Base-by-base conservation (phyloP, 2,329 filamentous ascomycete genomes). In the Pseudomassariella vexata region DNA sequence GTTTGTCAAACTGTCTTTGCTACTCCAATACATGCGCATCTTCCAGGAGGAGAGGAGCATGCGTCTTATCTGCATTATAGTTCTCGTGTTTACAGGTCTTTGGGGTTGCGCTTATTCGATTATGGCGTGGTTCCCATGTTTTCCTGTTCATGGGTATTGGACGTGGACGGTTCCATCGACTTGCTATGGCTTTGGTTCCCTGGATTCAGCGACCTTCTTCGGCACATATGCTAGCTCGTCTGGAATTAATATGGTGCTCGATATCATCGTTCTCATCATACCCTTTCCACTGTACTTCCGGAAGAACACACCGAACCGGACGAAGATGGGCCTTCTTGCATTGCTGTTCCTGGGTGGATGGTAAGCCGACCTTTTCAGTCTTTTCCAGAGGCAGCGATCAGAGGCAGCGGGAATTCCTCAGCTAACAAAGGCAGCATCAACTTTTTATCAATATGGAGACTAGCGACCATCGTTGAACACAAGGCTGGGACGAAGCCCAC, bases 401-500 rank as follows among this genome's bases (percentile, higher is more conserved):
- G 30, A 24, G 3, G 15, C 9, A 19, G 7, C 9, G 21, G n/a
- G 21, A n/a, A n/a, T 28, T 21, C 19, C 17, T 16, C 16, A 4
- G 6, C 24, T 21, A 8, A 11, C 17, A 17, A 3, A 17, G 21
- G 12, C 11, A 34, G 30, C 16, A 41, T 43, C 9, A 46, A 49
- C 31, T 37, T 40, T 22, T 37, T 54, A 24, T 51, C 49, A 6
- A 39, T 56, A 18, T 54, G 50, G 46, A 49, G 53, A 9, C 39
- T 55, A n/a, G 36, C 36, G 6, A 47, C 47, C 11, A 42, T 55
- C 6, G 26, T 53, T 9, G 36, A 53, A 16, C 46, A 56, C 34
- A 34, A 36, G 19, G 50, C 49, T 2, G 41, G 45, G 8, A 56
- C 53, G 1, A 44, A 35, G 14, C 53, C 52, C 7, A 53, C 47